A percentile compares a stretch with the other conserved stretches of the same genome.
Evolutionary conservation across 306 rosid species (phyloP).

Genomic region (Castanea sativa): DNA sequence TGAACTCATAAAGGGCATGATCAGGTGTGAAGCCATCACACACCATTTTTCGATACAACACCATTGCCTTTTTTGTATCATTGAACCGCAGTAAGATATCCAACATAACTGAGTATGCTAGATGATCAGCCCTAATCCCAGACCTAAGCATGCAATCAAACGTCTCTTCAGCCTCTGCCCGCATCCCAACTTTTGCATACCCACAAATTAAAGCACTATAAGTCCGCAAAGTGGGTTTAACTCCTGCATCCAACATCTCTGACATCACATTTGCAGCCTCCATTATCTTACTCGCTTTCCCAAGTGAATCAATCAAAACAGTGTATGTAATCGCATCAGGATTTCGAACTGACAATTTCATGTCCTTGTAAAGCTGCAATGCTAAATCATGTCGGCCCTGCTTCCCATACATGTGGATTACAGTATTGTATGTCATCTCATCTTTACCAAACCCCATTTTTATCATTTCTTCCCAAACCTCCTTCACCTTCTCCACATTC

Average conservation of each 20-base stretch:
- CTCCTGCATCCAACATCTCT: conserved; percentile 83
- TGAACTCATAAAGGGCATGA: conserved; percentile 57
- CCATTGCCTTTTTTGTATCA: conserved; percentile 66
- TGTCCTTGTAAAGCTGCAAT: conserved; percentile 68
- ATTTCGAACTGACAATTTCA: conserved; percentile 62
- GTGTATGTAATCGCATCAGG: conserved; percentile 91
- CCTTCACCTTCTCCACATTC: conserved; percentile 56
- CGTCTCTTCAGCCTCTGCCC: conserved; percentile 71
- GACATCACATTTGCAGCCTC: conserved; percentile 83
- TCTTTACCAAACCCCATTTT: conserved; percentile 80
- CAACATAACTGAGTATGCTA: conserved; percentile 84
- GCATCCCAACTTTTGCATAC: conserved; percentile 79
- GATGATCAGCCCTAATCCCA: conserved; percentile 75
- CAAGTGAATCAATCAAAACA: conserved; percentile 84
- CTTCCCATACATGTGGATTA: conserved; percentile 89
- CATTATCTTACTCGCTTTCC: conserved; percentile 74
- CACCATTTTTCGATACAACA: conserved; percentile 68
- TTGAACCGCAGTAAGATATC: conserved; percentile 75
- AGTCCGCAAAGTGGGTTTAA: conserved; percentile 82
- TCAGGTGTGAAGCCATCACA: conserved; percentile 61
- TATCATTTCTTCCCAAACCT: conserved; percentile 76
- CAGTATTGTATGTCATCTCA: conserved; percentile 95
- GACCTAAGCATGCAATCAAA: conserved; percentile 74
- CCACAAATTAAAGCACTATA: conserved; percentile 90
- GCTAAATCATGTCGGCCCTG: conserved; percentile 76